These are phyloP conservation scores for Rostrohypoxylon terebratum DNA, from an alignment of 495 filamentous ascomycete genomes.

Conservation along the genomic window DNA sequence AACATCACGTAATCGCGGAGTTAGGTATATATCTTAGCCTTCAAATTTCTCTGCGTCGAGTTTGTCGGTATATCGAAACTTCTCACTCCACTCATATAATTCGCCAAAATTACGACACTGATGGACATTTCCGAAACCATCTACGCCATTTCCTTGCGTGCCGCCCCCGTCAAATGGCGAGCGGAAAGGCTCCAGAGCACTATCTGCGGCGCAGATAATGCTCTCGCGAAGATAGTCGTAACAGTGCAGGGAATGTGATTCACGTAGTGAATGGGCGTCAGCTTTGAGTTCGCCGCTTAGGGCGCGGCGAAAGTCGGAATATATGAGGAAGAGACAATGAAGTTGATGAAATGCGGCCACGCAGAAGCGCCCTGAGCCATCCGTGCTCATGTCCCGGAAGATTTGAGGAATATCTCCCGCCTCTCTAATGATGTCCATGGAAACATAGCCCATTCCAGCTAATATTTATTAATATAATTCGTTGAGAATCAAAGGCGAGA, in stretches of 20 bases:
- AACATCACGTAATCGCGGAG: too few species aligned
- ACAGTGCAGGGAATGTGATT: neutral
- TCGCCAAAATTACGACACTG: slow-evolving; percentile 1
- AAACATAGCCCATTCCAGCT: slow-evolving; percentile 6
- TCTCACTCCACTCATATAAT: slow-evolving; percentile 5
- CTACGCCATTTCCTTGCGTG: neutral
- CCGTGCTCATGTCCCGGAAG: neutral
- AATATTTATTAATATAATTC: too few species aligned
- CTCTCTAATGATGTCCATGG: neutral
- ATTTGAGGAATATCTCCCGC: neutral
- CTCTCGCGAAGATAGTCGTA: slow-evolving; percentile 1
- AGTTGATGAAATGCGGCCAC: slow-evolving; percentile 4
- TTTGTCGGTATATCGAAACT: neutral
- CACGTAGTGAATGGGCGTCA: neutral
- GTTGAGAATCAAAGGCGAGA: too few species aligned
- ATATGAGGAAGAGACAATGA: slow-evolving; percentile 3
- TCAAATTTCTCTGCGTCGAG: neutral
- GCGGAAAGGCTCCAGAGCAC: neutral
- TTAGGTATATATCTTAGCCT: too few species aligned
- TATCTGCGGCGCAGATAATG: neutral
- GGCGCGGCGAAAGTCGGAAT: neutral
- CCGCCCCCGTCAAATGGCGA: slow-evolving; percentile 1
- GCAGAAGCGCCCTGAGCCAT: neutral
- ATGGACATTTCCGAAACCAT: neutral
- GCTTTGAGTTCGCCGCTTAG: neutral